phyloP scores from a whole-genome alignment of 208 protist species.

The Strigomonas culicis region DNA sequence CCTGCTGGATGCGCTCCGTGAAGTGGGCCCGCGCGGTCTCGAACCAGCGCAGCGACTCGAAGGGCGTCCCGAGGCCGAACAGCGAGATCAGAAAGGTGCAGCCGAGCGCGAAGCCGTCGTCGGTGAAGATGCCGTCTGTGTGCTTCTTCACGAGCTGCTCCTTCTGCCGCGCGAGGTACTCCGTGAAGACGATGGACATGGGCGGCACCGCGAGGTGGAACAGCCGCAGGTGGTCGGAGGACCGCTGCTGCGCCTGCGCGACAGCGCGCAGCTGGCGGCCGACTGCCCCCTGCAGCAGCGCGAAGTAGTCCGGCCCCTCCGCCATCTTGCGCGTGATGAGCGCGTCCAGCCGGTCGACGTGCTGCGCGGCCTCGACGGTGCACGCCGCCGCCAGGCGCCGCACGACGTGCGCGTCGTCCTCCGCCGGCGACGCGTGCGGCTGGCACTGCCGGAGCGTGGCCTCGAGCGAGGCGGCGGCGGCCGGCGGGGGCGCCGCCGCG shows the following conservation, averaged over 20 bases:
- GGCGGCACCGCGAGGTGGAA: constrained; percentile 96
- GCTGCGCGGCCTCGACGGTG: constrained; percentile 40
- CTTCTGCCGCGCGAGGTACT: constrained; percentile 93
- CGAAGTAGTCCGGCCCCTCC: constrained; percentile 95
- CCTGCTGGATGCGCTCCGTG: constrained; percentile 16
- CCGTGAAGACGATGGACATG: constrained; percentile 92
- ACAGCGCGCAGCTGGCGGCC: constrained; percentile 35
- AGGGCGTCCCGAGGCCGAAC: constrained; percentile 89
- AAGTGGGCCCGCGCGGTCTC: constrained; percentile 46
- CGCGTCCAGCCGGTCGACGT: constrained; percentile 73
- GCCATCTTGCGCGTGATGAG: constrained; percentile 89
- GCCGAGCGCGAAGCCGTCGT: constrained; percentile 97
- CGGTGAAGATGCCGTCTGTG: constrained; percentile 90
- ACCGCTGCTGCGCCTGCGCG: constrained; percentile 19
- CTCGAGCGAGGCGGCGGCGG: constrained; percentile 3
- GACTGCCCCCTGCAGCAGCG: constrained; percentile 93
- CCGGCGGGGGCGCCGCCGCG: constrained; percentile 15
- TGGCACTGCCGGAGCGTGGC: not conserved
- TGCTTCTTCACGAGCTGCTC: constrained; percentile 91
- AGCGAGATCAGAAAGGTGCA: constrained; percentile 94
- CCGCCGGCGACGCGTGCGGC: too few species aligned
- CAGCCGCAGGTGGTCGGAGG: constrained; percentile 78
- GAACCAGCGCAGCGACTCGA: constrained; percentile 97
- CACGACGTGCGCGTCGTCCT: constrained; percentile 7
- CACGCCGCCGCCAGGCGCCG: constrained; percentile 24